A percentile compares a stretch with the other conserved stretches of the same genome.
These are phyloP conservation scores for Colletotrichum chlorophyti DNA, from an alignment of 2,329 filamentous ascomycete genomes.

Conservation along the genomic window DNA sequence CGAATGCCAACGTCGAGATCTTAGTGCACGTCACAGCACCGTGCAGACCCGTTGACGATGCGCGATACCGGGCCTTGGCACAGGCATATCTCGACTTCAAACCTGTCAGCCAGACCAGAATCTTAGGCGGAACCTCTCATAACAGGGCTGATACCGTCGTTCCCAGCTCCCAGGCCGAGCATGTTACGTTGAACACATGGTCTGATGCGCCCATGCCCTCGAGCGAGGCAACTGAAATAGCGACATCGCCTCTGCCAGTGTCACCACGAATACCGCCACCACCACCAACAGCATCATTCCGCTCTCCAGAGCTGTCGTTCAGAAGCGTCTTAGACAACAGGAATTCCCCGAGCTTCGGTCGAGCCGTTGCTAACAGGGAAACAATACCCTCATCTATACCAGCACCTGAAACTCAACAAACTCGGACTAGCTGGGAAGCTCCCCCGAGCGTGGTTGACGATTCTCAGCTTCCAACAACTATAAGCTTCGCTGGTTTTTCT, in stretches of 20 bases:
- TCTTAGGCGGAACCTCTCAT: not conserved
- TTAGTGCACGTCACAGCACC: conserved; percentile 63
- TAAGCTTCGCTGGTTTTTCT: conserved; percentile 39
- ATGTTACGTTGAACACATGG: conserved; percentile 6
- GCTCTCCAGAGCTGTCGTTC: conserved; percentile 50
- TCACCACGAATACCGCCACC: not conserved
- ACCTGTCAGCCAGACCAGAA: conserved; percentile 33
- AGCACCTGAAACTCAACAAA: not conserved
- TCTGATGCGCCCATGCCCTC: conserved; percentile 11
- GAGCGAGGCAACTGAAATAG: conserved; percentile 6
- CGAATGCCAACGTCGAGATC: conserved; percentile 53
- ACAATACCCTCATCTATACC: conserved; percentile 9
- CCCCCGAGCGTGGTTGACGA: conserved; percentile 61
- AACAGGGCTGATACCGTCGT: not conserved
- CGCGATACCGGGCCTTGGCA: conserved; percentile 55
- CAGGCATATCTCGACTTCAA: conserved; percentile 58
- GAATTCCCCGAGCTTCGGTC: conserved; percentile 38
- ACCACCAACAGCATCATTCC: conserved; percentile 17
- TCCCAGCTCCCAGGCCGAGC: conserved; percentile 5
- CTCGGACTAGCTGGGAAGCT: conserved; percentile 44
- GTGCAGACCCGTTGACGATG: conserved; percentile 54
- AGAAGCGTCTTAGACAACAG: conserved; percentile 51
- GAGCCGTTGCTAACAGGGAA: not conserved
- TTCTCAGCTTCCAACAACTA: conserved; percentile 54
- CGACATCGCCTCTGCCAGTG: conserved; percentile 13